These are phyloP conservation scores for Vanrija sp. DNA, from an alignment of 1,284 basidiomycete genomes.

Conservation along the genomic window DNA sequence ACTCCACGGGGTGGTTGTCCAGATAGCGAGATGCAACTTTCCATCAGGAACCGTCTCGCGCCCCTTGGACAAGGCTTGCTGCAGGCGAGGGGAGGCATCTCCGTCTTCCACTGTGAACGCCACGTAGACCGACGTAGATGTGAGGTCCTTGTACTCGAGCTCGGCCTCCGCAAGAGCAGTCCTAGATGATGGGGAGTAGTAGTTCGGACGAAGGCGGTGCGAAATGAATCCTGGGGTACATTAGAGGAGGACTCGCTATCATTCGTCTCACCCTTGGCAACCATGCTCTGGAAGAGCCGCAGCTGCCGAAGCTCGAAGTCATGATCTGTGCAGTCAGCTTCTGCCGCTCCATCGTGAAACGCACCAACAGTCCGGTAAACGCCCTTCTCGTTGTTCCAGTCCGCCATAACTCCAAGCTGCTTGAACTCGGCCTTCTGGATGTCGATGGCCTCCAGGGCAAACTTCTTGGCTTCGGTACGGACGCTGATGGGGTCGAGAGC, in stretches of 20 bases:
- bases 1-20: constrained; percentile 99
- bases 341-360: constrained; percentile 20
- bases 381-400: constrained; percentile 67
- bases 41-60: constrained; percentile 1
- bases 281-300: constrained; percentile 81
- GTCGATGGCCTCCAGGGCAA: constrained; percentile 71
- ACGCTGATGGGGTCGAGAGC: constrained; percentile 62
- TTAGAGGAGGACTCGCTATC: background rate
- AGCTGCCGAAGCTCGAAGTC: constrained; percentile 87
- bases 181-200: constrained; percentile 91
- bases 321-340: constrained; percentile 57
- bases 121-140: constrained; percentile 84
- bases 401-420: constrained; percentile 85
- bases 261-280: constrained; percentile 62
- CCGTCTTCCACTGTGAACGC: constrained; percentile 58
- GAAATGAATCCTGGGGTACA: constrained; percentile 57
- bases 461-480: constrained; percentile 65
- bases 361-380: constrained; percentile 84
- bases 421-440: constrained; percentile 77
- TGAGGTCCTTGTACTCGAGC: constrained; percentile 83
- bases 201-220: constrained; percentile 81
- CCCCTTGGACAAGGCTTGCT: constrained; percentile 18
- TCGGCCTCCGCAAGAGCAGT: constrained; percentile 97
- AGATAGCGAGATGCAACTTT: constrained; percentile 67
- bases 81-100: constrained; percentile 35